Percentiles rank a stretch among this genome's conserved stretches.
phyloP scores from a whole-genome alignment of 305 asterid genomes.

The Euphrasia arctica region DNA sequence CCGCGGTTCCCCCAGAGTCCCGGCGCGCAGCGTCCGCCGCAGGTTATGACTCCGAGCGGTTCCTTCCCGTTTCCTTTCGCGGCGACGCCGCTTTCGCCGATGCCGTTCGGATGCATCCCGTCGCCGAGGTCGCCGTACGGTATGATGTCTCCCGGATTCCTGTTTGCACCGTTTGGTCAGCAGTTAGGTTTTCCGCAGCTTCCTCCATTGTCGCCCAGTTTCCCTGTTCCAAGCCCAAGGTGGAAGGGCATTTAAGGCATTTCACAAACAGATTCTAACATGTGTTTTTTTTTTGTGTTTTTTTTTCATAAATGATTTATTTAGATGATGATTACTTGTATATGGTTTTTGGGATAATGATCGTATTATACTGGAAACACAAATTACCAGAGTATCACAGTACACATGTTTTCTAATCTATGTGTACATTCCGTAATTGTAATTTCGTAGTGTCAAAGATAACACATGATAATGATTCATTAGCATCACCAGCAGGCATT shows the following conservation, averaged over 20 bases:
- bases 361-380: too few relatives aligned
- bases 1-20: too few relatives aligned
- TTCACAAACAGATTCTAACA: slow-evolving; percentile 11
- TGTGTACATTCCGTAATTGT: not conserved
- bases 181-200: slow-evolving; percentile 67
- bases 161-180: slow-evolving; percentile 65
- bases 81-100: slow-evolving; percentile 56
- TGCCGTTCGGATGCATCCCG: slow-evolving; percentile 76
- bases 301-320: not conserved
- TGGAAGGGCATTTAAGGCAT: slow-evolving; percentile 49
- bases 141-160: slow-evolving; percentile 43
- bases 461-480: not conserved
- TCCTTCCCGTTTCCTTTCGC: slow-evolving; percentile 22
- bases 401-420: not conserved
- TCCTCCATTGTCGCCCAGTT: slow-evolving; percentile 64
- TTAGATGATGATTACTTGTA: not conserved
- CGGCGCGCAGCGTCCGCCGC: slow-evolving; percentile 3
- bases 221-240: slow-evolving; percentile 65
- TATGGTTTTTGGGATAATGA: slow-evolving; percentile 30
- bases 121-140: slow-evolving; percentile 72
- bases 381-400: too few relatives aligned
- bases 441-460: too few relatives aligned
- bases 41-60: slow-evolving; percentile 33
- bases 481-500: too few relatives aligned
- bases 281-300: not conserved